Evolutionary conservation across 495 filamentous ascomycete species (phyloP), one percentile per base, ranked within the genome.

Genomic region (Aspergillus funiculosus): DNA sequence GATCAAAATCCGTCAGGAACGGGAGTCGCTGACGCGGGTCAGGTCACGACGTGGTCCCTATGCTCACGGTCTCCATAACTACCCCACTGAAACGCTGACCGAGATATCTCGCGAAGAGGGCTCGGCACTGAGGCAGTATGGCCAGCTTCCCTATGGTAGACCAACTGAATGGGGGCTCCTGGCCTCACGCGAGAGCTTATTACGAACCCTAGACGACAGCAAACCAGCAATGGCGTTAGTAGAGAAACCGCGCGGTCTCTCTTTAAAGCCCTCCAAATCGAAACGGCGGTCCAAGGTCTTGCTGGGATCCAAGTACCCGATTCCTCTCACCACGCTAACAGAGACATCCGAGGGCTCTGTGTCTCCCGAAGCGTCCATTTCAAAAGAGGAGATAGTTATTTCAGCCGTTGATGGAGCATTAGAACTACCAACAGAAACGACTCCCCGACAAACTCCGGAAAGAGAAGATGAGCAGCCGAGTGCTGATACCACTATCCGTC

Each of bases 391-490:
- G 13, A 47, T 68, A 6, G 53, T 60, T 5, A 41, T 64, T 1
- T 73, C 69, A 1, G 69, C 69, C 3, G 60, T 73, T 1, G 64
- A 71, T 29, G 69, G 69, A 1, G 47, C 59, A 1, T 48, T 69
- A 13, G 69, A 73, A 31, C 48, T 73, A 17, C 62, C 69, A 28
- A 56, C 69, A 21, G 66, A 73, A 35, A 62, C 53, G 11, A 70
- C 66, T 1, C 69, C 69, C 2, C 52, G 54, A 5, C 66, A 70
- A 22, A 71, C 67, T 1, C 69, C 69, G n/a, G 69, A 73, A 35
- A 57, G 52, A 2, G 60, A 61, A 22, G 56, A 61, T 8, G 54
- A 59, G 14, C 42, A 47, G 20, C 27, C 44, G 14, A 56, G 54
- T 1, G 56, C 50, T 8, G 56, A 61, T 38, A 43, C 60, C 5